phyloP scores from a whole-genome alignment of 495 filamentous ascomycete species.

The Lichenothelia convexa region DNA sequence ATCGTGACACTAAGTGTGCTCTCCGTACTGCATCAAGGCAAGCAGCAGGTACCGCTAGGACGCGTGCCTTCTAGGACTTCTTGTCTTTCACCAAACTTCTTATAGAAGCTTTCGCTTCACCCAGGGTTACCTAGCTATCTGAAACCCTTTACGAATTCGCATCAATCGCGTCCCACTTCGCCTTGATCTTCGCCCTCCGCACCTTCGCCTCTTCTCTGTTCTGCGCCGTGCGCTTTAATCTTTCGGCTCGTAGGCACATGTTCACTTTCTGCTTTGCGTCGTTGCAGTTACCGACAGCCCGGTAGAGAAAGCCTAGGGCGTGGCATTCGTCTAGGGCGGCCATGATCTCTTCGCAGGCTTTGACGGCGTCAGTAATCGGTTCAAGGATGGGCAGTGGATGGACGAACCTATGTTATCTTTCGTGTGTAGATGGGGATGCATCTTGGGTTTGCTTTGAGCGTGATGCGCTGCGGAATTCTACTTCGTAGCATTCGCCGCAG shows the following conservation, averaged over 20 bases:
- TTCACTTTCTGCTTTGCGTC: constrained; percentile 64
- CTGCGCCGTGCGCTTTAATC: constrained; percentile 50
- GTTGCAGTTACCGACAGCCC: constrained; percentile 78
- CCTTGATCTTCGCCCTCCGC: constrained; percentile 49
- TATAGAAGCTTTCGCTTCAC: no score
- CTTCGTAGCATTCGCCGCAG: neutral
- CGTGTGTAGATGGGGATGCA: constrained; percentile 96
- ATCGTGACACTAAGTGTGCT: no score
- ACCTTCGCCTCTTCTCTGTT: constrained; percentile 57
- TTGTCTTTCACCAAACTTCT: no score
- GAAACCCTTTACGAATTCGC: constrained; percentile 51
- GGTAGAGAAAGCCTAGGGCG: constrained; percentile 75
- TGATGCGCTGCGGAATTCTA: no score
- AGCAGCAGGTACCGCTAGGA: no score
- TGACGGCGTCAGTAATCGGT: constrained; percentile 2
- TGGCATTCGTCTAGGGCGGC: constrained; percentile 87
- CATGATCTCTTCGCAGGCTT: constrained; percentile 91
- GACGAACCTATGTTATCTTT: constrained; percentile 66
- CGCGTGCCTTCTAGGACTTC: no score
- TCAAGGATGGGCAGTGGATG: neutral
- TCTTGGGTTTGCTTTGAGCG: no score
- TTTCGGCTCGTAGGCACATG: constrained; percentile 61
- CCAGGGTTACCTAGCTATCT: no score
- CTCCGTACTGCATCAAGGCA: no score
- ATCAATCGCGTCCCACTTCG: constrained; percentile 70